phyloP scores from a whole-genome alignment of 164 flowering plant genomes.

The Tetrastigma voinierianum region DNA sequence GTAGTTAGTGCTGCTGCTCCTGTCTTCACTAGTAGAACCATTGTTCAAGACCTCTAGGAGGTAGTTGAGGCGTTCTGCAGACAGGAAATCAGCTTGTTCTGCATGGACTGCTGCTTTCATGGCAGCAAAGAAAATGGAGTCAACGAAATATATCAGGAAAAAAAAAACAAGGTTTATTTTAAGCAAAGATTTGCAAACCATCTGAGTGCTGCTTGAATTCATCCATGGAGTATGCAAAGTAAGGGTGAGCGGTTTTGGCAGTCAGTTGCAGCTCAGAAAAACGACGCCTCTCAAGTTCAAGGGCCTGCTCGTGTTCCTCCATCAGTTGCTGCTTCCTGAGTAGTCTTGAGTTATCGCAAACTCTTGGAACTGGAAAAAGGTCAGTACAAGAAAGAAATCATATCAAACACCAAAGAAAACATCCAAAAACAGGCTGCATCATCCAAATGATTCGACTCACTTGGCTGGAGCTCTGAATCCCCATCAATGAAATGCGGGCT shows the following conservation, averaged over 20 bases:
- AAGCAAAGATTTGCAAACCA: constrained; percentile 25
- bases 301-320: constrained; percentile 61
- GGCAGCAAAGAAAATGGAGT: background rate
- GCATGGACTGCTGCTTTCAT: constrained; percentile 10
- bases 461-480: constrained; percentile 48
- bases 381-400: background rate
- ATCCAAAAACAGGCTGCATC: background rate
- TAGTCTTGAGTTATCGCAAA: constrained; percentile 44
- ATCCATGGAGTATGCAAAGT: constrained; percentile 46
- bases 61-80: constrained; percentile 33
- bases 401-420: background rate
- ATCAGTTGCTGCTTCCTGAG: constrained; percentile 43
- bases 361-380: constrained; percentile 35
- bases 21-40: constrained; percentile 28
- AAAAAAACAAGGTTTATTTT: background rate
- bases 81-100: constrained; percentile 24
- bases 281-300: constrained; percentile 52
- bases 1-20: constrained; percentile 15
- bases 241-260: constrained; percentile 31
- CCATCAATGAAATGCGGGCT: constrained; percentile 37
- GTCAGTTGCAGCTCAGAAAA: constrained; percentile 44
- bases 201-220: constrained; percentile 34
- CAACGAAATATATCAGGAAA: background rate
- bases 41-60: constrained; percentile 34
- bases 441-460: constrained; percentile 33